These are phyloP conservation scores for Salix koriyanagi DNA, from an alignment of 345 rosid genomes.

Conservation along the genomic window DNA sequence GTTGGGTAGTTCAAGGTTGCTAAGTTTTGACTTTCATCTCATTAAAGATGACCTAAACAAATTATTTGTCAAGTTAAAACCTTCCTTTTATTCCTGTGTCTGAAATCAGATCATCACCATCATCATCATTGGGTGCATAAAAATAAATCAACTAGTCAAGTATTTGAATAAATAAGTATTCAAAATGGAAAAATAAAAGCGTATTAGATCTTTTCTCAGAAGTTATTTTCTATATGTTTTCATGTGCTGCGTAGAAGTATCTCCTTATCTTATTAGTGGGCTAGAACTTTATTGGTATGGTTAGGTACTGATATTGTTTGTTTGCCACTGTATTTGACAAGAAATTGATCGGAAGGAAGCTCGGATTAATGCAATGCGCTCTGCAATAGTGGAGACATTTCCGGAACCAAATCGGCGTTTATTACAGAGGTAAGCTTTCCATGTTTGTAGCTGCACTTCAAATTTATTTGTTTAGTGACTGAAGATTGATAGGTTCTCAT, in stretches of 20 bases:
- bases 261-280: neutral
- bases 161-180: neutral
- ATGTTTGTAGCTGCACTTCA: neutral
- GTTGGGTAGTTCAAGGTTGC: neutral
- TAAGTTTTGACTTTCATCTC: neutral
- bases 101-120: neutral
- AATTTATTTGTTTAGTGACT: slow-evolving; percentile 8
- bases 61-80: neutral
- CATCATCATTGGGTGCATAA: neutral
- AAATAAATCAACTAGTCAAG: neutral
- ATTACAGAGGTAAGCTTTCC: slow-evolving; percentile 60
- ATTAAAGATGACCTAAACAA: neutral
- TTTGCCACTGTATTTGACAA: slow-evolving; percentile 16
- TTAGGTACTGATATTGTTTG: neutral
- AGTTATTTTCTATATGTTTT: neutral
- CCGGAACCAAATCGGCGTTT: slow-evolving; percentile 97
- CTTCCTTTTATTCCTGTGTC: neutral
- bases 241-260: neutral
- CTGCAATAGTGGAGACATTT: slow-evolving; percentile 85
- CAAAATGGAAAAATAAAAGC: neutral
- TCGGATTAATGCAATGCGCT: slow-evolving; percentile 72
- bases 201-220: slow-evolving; percentile 3
- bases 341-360: slow-evolving; percentile 92
- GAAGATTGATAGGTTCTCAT: slow-evolving; percentile 7
- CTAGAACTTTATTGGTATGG: neutral